A percentile compares a stretch with the other conserved stretches of the same genome.
Evolutionary conservation across 106 monocot genomes (phyloP).

Genomic region (Xerophyta viscosa): DNA sequence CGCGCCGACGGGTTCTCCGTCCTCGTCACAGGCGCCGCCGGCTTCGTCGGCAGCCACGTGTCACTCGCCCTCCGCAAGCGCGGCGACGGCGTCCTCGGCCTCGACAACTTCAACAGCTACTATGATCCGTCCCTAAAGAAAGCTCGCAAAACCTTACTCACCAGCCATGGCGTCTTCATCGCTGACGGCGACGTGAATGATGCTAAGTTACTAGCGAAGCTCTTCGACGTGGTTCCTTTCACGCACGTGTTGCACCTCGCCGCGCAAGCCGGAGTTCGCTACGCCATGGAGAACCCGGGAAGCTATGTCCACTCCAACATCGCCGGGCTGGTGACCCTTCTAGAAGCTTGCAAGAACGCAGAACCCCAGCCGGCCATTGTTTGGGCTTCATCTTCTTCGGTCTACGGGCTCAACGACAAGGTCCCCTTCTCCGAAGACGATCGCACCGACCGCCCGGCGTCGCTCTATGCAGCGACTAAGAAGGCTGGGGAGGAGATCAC

Average conservation of each 20-base stretch:
- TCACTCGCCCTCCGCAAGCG: constrained; percentile 27
- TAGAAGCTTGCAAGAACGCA: constrained; percentile 38
- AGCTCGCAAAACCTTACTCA: constrained; percentile 18
- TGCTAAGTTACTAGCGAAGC: constrained; percentile 20
- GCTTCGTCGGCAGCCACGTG: constrained; percentile 33
- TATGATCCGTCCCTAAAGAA: constrained; percentile 34
- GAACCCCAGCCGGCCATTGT: constrained; percentile 38
- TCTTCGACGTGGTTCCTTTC: constrained; percentile 29
- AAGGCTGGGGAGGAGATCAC: constrained; percentile 52
- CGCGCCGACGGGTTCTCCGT: constrained; percentile 25
- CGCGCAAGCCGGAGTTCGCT: constrained; percentile 41
- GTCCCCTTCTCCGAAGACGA: constrained; percentile 39
- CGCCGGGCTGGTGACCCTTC: constrained; percentile 32
- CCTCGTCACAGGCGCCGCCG: constrained; percentile 37
- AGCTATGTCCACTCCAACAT: constrained; percentile 39
- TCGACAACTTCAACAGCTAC: constrained; percentile 22
- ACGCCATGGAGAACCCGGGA: constrained; percentile 35
- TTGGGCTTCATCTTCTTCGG: constrained; percentile 37
- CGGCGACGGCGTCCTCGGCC: constrained; percentile 29
- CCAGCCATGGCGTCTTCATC: constrained; percentile 25
- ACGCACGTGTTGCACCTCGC: constrained; percentile 41
- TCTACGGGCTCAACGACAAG: constrained; percentile 51
- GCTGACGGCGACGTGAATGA: constrained; percentile 43
- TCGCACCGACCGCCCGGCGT: constrained; percentile 35
- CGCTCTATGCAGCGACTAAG: constrained; percentile 47